Conservation (phyloP, 768 basidiomycete genomes). For the Auricularia cornea region DNA sequence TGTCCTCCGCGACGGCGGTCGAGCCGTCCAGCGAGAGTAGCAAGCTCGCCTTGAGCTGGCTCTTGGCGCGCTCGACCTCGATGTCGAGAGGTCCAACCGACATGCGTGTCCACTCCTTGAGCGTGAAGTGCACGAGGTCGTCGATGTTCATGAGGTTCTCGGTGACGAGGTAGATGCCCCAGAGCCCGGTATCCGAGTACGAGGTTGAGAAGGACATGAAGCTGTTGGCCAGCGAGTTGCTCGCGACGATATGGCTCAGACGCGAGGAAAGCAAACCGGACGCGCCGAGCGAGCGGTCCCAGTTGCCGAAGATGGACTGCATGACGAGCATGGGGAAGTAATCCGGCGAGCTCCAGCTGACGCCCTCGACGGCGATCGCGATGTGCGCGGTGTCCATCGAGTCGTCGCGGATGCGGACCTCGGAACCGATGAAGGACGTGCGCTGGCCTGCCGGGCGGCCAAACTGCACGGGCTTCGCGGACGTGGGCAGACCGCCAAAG, state of each 20-base stretch:
- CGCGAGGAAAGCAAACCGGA: conserved; percentile 83
- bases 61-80: conserved; percentile 97
- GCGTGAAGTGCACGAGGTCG: conserved; percentile 87
- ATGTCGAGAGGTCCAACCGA: conserved; percentile 71
- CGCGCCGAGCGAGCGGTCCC: conserved; percentile 93
- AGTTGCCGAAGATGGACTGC: conserved; percentile 97
- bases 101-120: conserved; percentile 95
- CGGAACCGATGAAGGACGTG: conserved; percentile 83
- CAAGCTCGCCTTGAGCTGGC: conserved; percentile 92
- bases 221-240: conserved; percentile 94
- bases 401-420: conserved; percentile 94
- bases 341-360: conserved; percentile 95
- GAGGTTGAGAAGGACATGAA: conserved; percentile 99
- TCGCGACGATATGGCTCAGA: conserved; percentile 83
- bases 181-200: conserved; percentile 97
- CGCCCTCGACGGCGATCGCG: conserved; percentile 96
- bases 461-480: conserved; percentile 79
- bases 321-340: conserved; percentile 99
- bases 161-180: conserved; percentile 95
- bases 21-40: conserved; percentile 90
- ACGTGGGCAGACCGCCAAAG: conserved; percentile 83
- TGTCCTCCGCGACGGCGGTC: conserved; percentile 94
- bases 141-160: conserved; percentile 94
- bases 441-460: conserved; percentile 70
- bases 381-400: conserved; percentile 82